phyloP scores from a whole-genome alignment of 2,329 filamentous ascomycete genomes.

The Ophiognomonia clavigignenti-juglandacearum region DNA sequence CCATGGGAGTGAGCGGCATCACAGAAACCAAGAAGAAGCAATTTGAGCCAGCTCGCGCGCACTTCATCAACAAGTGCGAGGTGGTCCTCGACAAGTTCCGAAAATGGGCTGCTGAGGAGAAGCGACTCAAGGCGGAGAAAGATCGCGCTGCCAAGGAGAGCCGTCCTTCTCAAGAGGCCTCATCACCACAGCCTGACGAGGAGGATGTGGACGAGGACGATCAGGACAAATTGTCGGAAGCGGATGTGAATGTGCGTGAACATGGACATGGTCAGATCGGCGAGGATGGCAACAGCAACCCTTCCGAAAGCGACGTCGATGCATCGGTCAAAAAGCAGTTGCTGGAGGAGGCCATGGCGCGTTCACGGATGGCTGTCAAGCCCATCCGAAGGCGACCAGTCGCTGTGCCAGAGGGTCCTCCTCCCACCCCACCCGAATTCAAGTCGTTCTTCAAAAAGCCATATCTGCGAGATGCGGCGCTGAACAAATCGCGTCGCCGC shows the following conservation, averaged over 20 bases:
- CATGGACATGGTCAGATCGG: conserved; percentile 21
- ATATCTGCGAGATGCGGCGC: conserved; percentile 72
- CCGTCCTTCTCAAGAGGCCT: conserved; percentile 18
- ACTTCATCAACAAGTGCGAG: conserved; percentile 81
- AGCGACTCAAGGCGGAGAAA: conserved; percentile 70
- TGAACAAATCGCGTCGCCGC: conserved; percentile 67
- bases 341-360: conserved; percentile 62
- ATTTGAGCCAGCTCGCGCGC: conserved; percentile 78
- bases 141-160: conserved; percentile 55
- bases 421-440: conserved; percentile 55
- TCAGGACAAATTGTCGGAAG: conserved; percentile 26
- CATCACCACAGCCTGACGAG: conserved; percentile 21
- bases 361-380: conserved; percentile 37
- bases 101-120: conserved; percentile 85
- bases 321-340: conserved; percentile 69
- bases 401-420: conserved; percentile 22
- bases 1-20: conserved; percentile 82
- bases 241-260: conserved; percentile 23
- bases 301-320: conserved; percentile 66
- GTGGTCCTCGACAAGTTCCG: conserved; percentile 82
- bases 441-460: conserved; percentile 82
- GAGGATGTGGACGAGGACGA: conserved; percentile 26
- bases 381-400: conserved; percentile 26
- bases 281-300: conserved; percentile 38
- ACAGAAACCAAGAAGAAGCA: conserved; percentile 82